These are phyloP conservation scores for Aspergillus heteromorphus DNA, from an alignment of 495 filamentous ascomycete genomes.

Conservation along the genomic window DNA sequence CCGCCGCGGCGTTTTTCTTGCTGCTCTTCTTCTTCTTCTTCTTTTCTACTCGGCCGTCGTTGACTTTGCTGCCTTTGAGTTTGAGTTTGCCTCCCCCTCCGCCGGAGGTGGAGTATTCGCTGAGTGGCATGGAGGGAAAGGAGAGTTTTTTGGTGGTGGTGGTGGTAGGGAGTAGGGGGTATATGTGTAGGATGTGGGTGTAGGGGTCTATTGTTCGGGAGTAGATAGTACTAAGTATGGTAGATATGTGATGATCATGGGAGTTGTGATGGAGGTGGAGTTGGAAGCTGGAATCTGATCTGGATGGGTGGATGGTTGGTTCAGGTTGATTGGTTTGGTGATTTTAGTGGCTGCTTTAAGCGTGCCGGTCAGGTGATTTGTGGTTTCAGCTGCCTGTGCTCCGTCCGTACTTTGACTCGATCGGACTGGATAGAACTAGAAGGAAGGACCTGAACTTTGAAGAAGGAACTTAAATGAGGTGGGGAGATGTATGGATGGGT, in stretches of 20 bases:
- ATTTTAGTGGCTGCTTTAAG: not conserved
- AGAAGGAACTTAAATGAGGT: not conserved
- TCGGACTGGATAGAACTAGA: no score
- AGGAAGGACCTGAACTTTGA: no score
- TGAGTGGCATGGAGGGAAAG: slow-evolving; percentile 17
- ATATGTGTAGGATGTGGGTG: not conserved
- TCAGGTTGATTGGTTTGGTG: not conserved
- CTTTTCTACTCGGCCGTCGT: slow-evolving; percentile 45
- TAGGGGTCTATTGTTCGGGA: not conserved
- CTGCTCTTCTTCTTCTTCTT: slow-evolving; percentile 61
- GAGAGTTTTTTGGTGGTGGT: slow-evolving; percentile 2
- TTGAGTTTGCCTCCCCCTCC: slow-evolving; percentile 66
- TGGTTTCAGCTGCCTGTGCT: no score
- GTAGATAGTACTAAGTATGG: no score
- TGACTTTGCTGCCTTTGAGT: slow-evolving; percentile 67
- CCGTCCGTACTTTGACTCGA: no score
- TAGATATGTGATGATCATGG: no score
- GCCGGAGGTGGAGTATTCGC: slow-evolving; percentile 61
- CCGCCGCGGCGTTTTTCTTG: slow-evolving; percentile 15
- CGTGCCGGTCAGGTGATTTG: not conserved
- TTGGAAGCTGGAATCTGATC: not conserved
- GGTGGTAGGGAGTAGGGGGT: no score
- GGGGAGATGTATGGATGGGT: not conserved
- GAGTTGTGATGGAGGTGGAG: not conserved
- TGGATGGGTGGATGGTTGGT: not conserved